These are phyloP conservation scores for Nemania sp. DNA, from an alignment of 2,329 filamentous ascomycete species.

Conservation along the genomic window DNA sequence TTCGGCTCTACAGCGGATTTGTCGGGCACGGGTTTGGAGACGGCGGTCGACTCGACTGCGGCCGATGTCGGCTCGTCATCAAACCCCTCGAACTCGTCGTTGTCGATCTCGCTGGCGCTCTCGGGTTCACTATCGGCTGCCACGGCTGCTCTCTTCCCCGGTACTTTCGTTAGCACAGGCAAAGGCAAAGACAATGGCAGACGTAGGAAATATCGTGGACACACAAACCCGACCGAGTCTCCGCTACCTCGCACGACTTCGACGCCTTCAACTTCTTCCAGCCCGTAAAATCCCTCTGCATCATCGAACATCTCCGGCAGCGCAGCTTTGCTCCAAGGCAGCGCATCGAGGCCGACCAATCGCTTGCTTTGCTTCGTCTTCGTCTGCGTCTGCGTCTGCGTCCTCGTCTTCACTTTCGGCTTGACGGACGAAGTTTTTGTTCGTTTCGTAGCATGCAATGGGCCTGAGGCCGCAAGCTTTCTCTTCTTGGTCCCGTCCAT, in stretches of 20 bases:
- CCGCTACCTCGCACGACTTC: constrained; percentile 73
- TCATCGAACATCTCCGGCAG: constrained; percentile 82
- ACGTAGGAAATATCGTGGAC: constrained; percentile 20
- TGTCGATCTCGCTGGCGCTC: neutral
- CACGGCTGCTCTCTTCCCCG: constrained; percentile 32
- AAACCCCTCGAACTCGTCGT: constrained; percentile 65
- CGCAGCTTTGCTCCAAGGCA: constrained; percentile 61
- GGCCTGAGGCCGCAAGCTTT: constrained; percentile 24
- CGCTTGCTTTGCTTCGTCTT: too few relatives aligned
- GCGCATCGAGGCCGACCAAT: constrained; percentile 50
- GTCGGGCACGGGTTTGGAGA: constrained; percentile 22
- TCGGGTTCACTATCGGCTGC: constrained; percentile 7
- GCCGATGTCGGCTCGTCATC: constrained; percentile 49
- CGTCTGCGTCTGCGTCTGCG: too few relatives aligned
- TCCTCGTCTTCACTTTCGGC: constrained; percentile 31
- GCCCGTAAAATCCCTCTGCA: constrained; percentile 88
- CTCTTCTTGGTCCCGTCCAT: constrained; percentile 36
- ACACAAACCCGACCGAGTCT: constrained; percentile 58
- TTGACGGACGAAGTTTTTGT: constrained; percentile 22
- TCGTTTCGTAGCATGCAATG: constrained; percentile 32
- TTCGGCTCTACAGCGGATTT: constrained; percentile 29
- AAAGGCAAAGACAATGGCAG: neutral
- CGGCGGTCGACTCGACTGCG: constrained; percentile 27
- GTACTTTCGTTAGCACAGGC: constrained; percentile 9
- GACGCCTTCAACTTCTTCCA: constrained; percentile 91